phyloP scores from a whole-genome alignment of 371 early-diverging fungal species.

The Mucor racemosus region DNA sequence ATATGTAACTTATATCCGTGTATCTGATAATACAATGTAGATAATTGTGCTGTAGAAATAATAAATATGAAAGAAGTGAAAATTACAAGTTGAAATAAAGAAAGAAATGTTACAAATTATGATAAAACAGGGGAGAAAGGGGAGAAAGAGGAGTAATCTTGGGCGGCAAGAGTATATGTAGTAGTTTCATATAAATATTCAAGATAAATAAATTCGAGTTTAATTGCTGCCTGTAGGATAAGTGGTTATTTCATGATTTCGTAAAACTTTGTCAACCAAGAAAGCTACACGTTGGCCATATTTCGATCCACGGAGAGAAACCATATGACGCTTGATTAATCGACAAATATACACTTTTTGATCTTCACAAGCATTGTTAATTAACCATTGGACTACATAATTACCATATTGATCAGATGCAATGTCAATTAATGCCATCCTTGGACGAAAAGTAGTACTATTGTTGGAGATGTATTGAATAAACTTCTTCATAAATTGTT shows the following conservation, averaged over 20 bases:
- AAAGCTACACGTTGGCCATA: slow-evolving; percentile 83
- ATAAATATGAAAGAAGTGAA: background rate
- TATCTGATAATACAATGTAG: background rate
- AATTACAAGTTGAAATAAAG: slow-evolving; percentile 1
- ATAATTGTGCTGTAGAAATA: slow-evolving; percentile 1
- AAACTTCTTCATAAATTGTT: slow-evolving; percentile 31
- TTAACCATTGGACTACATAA: slow-evolving; percentile 79
- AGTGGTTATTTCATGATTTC: slow-evolving; percentile 36
- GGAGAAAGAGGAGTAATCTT: background rate
- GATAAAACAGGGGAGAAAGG: background rate
- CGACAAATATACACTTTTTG: slow-evolving; percentile 68
- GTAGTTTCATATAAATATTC: no score
- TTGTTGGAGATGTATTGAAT: slow-evolving; percentile 31
- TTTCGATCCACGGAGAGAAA: slow-evolving; percentile 73
- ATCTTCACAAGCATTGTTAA: slow-evolving; percentile 57
- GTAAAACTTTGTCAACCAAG: slow-evolving; percentile 64
- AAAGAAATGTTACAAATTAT: background rate
- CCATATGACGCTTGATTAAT: slow-evolving; percentile 71
- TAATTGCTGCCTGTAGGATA: slow-evolving; percentile 22
- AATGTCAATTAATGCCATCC: slow-evolving; percentile 60
- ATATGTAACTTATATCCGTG: background rate
- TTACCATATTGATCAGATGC: slow-evolving; percentile 85
- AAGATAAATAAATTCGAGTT: background rate
- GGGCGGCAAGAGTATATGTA: no score
- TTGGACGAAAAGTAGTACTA: slow-evolving; percentile 25